Conservation (phyloP, 2,329 filamentous ascomycete genomes). For the Cucurbitaria berberidis region DNA sequence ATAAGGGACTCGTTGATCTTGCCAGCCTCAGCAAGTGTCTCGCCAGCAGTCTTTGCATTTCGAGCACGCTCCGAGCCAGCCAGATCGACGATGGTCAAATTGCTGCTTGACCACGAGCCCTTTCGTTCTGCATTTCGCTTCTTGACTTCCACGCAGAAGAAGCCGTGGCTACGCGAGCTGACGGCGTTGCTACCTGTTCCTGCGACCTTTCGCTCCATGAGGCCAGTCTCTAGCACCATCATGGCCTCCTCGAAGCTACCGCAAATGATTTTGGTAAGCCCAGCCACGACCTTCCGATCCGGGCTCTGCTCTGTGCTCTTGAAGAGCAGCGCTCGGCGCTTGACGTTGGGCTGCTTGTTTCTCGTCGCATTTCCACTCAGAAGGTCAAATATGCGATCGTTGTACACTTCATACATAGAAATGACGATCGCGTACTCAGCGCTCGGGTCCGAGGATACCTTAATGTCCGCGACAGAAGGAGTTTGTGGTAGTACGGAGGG, state of each 20-base stretch:
- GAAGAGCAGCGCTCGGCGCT: slow-evolving; percentile 83
- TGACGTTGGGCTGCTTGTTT: slow-evolving; percentile 58
- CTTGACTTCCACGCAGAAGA: slow-evolving; percentile 95
- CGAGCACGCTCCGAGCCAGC: slow-evolving; percentile 93
- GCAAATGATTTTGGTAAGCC: slow-evolving; percentile 88
- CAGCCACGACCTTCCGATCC: slow-evolving; percentile 93
- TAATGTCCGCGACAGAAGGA: slow-evolving; percentile 75
- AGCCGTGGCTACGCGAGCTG: slow-evolving; percentile 91
- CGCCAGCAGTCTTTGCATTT: slow-evolving; percentile 91
- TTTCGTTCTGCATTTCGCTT: slow-evolving; percentile 68
- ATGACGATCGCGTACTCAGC: slow-evolving; percentile 87
- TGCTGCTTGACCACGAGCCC: slow-evolving; percentile 74
- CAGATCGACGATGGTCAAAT: slow-evolving; percentile 87
- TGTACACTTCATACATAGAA: slow-evolving; percentile 99
- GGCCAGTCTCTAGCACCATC: slow-evolving; percentile 85
- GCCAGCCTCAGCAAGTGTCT: slow-evolving; percentile 90
- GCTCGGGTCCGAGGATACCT: slow-evolving; percentile 68
- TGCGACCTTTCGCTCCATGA: slow-evolving; percentile 84
- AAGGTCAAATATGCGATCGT: slow-evolving; percentile 95
- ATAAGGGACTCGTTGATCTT: slow-evolving; percentile 99
- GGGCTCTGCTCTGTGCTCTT: slow-evolving; percentile 88
- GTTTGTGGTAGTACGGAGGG: slow-evolving; percentile 73
- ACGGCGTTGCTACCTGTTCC: slow-evolving; percentile 93
- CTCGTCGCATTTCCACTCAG: slow-evolving; percentile 68
- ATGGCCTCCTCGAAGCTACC: slow-evolving; percentile 81